Evolutionary conservation across 1,284 basidiomycete genomes (phyloP), one percentile per base, ranked within the genome.

Genomic region (Pseudozyma hubeiensis): DNA sequence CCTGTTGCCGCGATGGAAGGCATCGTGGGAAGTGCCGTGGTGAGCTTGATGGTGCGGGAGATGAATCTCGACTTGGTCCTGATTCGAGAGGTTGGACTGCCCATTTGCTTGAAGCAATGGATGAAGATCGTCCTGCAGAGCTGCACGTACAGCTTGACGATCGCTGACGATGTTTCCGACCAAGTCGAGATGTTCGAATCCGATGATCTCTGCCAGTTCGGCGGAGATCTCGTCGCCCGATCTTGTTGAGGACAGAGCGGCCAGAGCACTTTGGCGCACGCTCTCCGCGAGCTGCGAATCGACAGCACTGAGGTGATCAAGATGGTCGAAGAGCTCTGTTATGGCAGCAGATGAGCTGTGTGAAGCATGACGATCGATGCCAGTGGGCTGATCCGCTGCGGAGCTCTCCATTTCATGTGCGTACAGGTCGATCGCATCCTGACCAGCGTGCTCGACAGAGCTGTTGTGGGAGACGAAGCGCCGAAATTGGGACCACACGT

Each of bases 191-290:
- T 92, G 89, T 69, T 96, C 93, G 79, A 91, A 93, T 0, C 95
- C 95, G 51, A 96, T 85, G n/a, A 92, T 86, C 70, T 97, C 94
- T 3, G 89, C 90, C 2, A 97, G 85, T 72, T 92, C 90, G 35
- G 87, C 88, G 30, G 93, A 92, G 34, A 95, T 90, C n/a, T 89
- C 89, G 47, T 94, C 92, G 2, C 57, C 70, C 17, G 68, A 64
- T 11, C 50, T 55, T 0, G 64, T 50, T 1, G 73, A 75, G 5
- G 62, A 51, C 5, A 75, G 53, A n/a, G 52, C 19, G 3, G 59
- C 46, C 7, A 62, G 9, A 29, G 71, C 30, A 17, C 51, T 65
- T n/a, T 66, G 51, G n/a, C 55, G 57, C 11, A 75, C 14, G 49
- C 68, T 68, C 16, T 59, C 58, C 6, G 73, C 73, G 10, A 75